These are phyloP conservation scores for Bauhinia variegata DNA, from an alignment of 306 rosid species.

Conservation along the genomic window DNA sequence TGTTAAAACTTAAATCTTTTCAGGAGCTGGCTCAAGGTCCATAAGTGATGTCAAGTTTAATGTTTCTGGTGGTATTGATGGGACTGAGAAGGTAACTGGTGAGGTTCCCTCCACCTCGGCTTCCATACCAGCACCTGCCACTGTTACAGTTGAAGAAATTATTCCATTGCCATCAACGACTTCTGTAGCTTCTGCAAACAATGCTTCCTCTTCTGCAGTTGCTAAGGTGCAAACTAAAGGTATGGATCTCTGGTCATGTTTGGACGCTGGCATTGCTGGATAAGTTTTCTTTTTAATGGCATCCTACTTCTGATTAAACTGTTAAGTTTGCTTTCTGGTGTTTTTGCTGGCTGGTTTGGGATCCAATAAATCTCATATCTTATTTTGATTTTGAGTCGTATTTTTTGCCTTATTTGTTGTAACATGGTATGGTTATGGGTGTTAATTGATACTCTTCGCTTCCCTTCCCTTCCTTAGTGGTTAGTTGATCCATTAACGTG, in stretches of 20 bases:
- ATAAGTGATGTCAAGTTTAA: conserved; percentile 28
- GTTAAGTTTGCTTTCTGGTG: not conserved
- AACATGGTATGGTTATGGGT: no score
- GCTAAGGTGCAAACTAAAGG: conserved; percentile 82
- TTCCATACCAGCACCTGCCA: conserved; percentile 54
- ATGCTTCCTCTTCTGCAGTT: conserved; percentile 50
- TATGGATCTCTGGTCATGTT: conserved; percentile 34
- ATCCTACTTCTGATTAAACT: conserved; percentile 27
- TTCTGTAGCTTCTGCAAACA: conserved; percentile 42
- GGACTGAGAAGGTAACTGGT: conserved; percentile 41
- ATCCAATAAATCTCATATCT: no score
- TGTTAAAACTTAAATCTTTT: conserved; percentile 32
- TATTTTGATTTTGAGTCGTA: no score
- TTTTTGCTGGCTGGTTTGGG: no score
- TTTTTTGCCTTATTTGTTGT: no score
- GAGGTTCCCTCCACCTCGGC: conserved; percentile 59
- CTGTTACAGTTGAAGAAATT: conserved; percentile 47
- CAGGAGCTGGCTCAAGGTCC: conserved; percentile 47
- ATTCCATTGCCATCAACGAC: conserved; percentile 43
- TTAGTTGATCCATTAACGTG: no score
- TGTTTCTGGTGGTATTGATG: conserved; percentile 39
- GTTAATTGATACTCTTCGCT: not conserved
- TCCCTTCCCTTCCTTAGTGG: not conserved
- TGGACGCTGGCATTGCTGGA: conserved; percentile 9
- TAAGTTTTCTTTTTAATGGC: conserved; percentile 11